A percentile compares a stretch with the other conserved stretches of the same genome.
Conservation (phyloP, 805 yeast species). For the Hanseniaspora meyeri region DNA sequence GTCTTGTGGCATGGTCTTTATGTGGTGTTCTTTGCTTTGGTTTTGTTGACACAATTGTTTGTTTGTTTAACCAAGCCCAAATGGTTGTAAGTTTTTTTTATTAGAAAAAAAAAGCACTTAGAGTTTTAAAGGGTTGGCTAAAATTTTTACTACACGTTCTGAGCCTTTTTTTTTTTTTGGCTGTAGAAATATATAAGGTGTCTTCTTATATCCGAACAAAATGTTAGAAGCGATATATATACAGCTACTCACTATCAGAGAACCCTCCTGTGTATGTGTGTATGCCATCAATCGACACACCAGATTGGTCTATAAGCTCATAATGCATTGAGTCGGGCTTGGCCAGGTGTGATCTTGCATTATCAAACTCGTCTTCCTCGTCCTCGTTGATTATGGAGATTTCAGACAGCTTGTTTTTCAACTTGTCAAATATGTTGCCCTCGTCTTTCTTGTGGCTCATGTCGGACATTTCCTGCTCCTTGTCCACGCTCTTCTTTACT, state of each 20-base stretch:
- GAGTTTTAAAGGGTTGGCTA: not conserved
- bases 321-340: not conserved
- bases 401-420: conserved; percentile 9
- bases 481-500: not conserved
- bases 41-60: not conserved
- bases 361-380: conserved; percentile 12
- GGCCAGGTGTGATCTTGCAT: not conserved
- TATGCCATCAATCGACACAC: conserved; percentile 4
- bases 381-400: conserved; percentile 12
- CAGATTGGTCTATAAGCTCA: conserved; percentile 10
- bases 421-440: conserved; percentile 6
- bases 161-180: too few relatives aligned
- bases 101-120: not conserved
- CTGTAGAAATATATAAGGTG: too few relatives aligned
- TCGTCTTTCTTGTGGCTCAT: not conserved
- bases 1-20: not conserved
- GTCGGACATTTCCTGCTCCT: not conserved
- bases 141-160: too few relatives aligned
- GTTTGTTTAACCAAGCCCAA: not conserved
- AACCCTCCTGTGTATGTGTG: not conserved
- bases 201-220: not conserved
- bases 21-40: not conserved
- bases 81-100: not conserved
- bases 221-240: not conserved
- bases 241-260: not conserved